A percentile compares a stretch with the other conserved stretches of the same genome.
These are phyloP conservation scores for Hibiscus tridactylites DNA, from an alignment of 345 rosid species.

Conservation along the genomic window DNA sequence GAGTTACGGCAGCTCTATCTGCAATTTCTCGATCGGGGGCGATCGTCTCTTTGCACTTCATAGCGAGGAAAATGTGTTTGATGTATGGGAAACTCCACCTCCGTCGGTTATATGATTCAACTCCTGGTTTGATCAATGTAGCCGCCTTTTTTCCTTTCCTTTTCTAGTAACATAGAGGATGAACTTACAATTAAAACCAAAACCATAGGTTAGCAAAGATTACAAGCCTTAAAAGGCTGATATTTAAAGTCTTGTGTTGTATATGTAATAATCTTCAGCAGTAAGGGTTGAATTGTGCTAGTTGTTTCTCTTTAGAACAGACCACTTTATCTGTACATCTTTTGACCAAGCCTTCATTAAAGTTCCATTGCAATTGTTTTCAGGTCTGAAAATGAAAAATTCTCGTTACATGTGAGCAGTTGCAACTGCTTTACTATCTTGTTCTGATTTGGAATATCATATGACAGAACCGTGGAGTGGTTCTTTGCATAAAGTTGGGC, in stretches of 20 bases:
- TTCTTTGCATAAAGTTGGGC: slow-evolving; percentile 21
- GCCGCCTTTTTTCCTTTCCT: background rate
- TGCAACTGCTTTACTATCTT: slow-evolving; percentile 27
- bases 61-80: slow-evolving; percentile 89
- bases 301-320: background rate
- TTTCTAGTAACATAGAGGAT: slow-evolving; percentile 7
- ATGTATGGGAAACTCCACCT: slow-evolving; percentile 86
- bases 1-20: slow-evolving; percentile 74
- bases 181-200: slow-evolving; percentile 2
- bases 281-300: too few relatives aligned
- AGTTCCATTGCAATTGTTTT: background rate
- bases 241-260: background rate
- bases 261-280: background rate
- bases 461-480: background rate
- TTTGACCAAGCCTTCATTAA: slow-evolving; percentile 18
- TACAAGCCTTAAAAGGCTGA: background rate
- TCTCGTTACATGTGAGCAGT: slow-evolving; percentile 33
- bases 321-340: slow-evolving; percentile 5
- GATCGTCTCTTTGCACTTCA: slow-evolving; percentile 88
- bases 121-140: background rate
- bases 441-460: background rate
- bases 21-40: slow-evolving; percentile 87
- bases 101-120: slow-evolving; percentile 49
- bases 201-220: slow-evolving; percentile 9
- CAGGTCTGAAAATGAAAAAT: background rate